Percentiles rank a stretch among this genome's conserved stretches.
phyloP scores from a whole-genome alignment of 1,139 yeast species.

The Yamadazyma taylorii region DNA sequence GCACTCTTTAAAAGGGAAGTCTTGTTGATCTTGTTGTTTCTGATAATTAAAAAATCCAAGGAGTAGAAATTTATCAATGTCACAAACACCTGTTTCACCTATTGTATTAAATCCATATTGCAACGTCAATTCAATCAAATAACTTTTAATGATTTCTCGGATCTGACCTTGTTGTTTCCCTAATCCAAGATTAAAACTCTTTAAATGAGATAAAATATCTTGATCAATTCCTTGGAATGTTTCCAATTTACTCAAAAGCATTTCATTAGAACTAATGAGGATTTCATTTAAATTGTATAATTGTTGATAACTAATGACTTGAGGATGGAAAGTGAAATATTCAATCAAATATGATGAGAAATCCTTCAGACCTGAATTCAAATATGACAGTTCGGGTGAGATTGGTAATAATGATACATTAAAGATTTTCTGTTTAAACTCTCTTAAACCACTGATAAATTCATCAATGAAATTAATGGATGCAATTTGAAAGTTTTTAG shows the following conservation, averaged over 20 bases:
- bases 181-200: slow-evolving; percentile 9
- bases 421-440: slow-evolving; percentile 17
- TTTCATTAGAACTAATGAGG: slow-evolving; percentile 18
- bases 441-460: slow-evolving; percentile 20
- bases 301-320: slow-evolving; percentile 26
- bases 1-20: slow-evolving; percentile 13
- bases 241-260: slow-evolving; percentile 10
- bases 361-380: background rate
- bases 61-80: slow-evolving; percentile 29
- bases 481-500: slow-evolving; percentile 15
- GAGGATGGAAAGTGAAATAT: slow-evolving; percentile 24
- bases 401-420: background rate
- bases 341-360: slow-evolving; percentile 16
- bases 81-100: slow-evolving; percentile 5
- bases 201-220: slow-evolving; percentile 2
- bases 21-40: slow-evolving; percentile 28
- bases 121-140: slow-evolving; percentile 20
- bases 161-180: slow-evolving; percentile 17
- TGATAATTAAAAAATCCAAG: slow-evolving; percentile 25
- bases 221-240: slow-evolving; percentile 5
- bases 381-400: background rate
- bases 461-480: slow-evolving; percentile 14
- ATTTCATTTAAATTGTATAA: slow-evolving; percentile 27
- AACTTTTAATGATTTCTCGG: slow-evolving; percentile 16
- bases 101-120: slow-evolving; percentile 7